Base-by-base conservation (phyloP, 805 yeast species). In the Nakazawaea ambrosiae region DNA sequence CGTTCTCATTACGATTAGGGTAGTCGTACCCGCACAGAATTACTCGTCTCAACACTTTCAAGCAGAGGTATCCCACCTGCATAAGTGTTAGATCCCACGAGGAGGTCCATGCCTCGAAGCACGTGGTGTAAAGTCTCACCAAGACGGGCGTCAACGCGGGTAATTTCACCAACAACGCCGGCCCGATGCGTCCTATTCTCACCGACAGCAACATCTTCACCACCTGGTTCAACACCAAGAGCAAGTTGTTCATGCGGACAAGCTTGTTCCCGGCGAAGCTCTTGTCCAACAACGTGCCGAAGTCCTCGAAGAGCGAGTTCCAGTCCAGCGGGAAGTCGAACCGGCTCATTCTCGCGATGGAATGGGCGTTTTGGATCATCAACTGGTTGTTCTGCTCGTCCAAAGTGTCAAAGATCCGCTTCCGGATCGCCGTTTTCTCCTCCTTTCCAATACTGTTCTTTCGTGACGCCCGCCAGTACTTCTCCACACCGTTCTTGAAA, bases 241-340 rank as follows among this genome's bases (percentile, higher is more conserved):
- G 63, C 10, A 76, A 49, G 49, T 87, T 85, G 52, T 76, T 75
- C 8, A 81, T 58, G 28, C 75, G 68, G 4, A 77, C 63, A 28
- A 76, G 55, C 43, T 76, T 70, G 19, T 60, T 63, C 31, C 59
- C 57, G 20, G 61, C 57, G 11, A 66, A 65, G 14, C 68, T 67
- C 10, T 63, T 57, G 40, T 65, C 74, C 33, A 81, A 49, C 16
- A 65, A 49, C 3, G 49, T 49, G 31, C 73, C 67, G 1, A 81
- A 43, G 11, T 78, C 79, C 40, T 83, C 89, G 50, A 92, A 82
- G 15, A 92, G 53, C 2, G 70, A 57, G 0, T 94, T 88, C 97
- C 97, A 92, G 32, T 81, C 88, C 2, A 62, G 56, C 0, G 97
- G 97, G 53, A 85, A 92, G 49, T 92, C 98, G 40, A 76, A 65